Conservation (phyloP, 2,329 filamentous ascomycete genomes). For the Ceratocystis albifundus region DNA sequence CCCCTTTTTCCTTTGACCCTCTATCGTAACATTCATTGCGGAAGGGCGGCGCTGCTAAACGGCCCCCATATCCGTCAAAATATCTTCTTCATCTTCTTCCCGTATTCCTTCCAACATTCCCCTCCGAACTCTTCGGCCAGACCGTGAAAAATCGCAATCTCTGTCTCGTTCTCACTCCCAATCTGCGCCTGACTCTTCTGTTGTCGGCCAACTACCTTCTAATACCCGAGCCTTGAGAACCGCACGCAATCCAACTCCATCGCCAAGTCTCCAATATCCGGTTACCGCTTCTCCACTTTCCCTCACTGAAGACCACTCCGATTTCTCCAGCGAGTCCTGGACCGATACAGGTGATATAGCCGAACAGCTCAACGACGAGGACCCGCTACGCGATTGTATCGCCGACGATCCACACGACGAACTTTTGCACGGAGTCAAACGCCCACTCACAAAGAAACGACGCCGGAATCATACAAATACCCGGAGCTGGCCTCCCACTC, state of each 20-base stretch:
- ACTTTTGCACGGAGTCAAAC: constrained; percentile 42
- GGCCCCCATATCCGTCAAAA: constrained; percentile 71
- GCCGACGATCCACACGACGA: constrained; percentile 54
- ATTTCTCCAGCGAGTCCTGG: constrained; percentile 61
- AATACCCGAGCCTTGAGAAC: constrained; percentile 34
- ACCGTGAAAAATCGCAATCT: not conserved
- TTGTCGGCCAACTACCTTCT: not conserved
- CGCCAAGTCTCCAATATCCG: constrained; percentile 1
- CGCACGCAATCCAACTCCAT: constrained; percentile 26
- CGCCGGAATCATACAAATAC: constrained; percentile 1
- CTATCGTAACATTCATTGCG: constrained; percentile 33
- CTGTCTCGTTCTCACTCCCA: not conserved
- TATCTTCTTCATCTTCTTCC: constrained; percentile 61
- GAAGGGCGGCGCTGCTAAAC: constrained; percentile 62
- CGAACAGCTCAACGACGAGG: constrained; percentile 76
- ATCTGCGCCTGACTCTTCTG: constrained; percentile 1
- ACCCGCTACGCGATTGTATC: constrained; percentile 64
- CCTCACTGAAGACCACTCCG: constrained; percentile 35
- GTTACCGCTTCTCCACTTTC: constrained; percentile 5
- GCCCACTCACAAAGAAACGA: constrained; percentile 34
- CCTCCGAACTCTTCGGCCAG: constrained; percentile 55
- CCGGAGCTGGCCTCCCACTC: constrained; percentile 42
- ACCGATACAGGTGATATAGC: constrained; percentile 90
- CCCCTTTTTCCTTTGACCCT: constrained; percentile 26
- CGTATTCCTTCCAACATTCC: constrained; percentile 77